Evolutionary conservation across 495 filamentous ascomycete species (phyloP).

Genomic region (Penicillium desertorum): DNA sequence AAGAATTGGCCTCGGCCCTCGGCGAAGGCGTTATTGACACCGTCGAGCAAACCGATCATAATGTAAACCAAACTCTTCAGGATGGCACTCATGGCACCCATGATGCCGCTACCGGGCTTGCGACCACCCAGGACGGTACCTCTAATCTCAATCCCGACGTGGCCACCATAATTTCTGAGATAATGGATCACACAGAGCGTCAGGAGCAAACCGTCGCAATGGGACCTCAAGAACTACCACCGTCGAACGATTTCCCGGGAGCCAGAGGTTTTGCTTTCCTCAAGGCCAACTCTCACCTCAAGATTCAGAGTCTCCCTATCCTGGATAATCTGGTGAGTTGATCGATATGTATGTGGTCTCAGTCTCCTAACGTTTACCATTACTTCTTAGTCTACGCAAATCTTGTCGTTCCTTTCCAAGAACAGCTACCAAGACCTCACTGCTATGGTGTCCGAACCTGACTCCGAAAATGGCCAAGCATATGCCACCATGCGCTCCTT

Average conservation of each 20-base stretch:
- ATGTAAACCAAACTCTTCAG: slow-evolving; percentile 21
- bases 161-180: slow-evolving; percentile 43
- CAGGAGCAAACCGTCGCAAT: slow-evolving; percentile 47
- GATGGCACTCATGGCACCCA: slow-evolving; percentile 20
- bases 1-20: slow-evolving; percentile 43
- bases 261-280: slow-evolving; percentile 44
- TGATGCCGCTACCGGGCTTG: slow-evolving; percentile 8
- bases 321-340: slow-evolving; percentile 66
- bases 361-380: slow-evolving; percentile 8
- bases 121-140: slow-evolving; percentile 21
- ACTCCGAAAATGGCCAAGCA: slow-evolving; percentile 76
- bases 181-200: slow-evolving; percentile 51
- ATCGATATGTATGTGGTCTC: not conserved
- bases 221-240: slow-evolving; percentile 38
- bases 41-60: slow-evolving; percentile 24
- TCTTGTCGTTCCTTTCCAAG: slow-evolving; percentile 66
- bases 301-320: slow-evolving; percentile 68
- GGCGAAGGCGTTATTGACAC: slow-evolving; percentile 34
- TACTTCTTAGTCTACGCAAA: slow-evolving; percentile 62
- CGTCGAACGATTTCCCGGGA: slow-evolving; percentile 31
- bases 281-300: slow-evolving; percentile 58
- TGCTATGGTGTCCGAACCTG: slow-evolving; percentile 66
- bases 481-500: slow-evolving; percentile 76
- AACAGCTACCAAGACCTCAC: slow-evolving; percentile 71
- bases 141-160: slow-evolving; percentile 35